phyloP scores from a whole-genome alignment of 148 eudicot species.

The Nepenthes gracilis region DNA sequence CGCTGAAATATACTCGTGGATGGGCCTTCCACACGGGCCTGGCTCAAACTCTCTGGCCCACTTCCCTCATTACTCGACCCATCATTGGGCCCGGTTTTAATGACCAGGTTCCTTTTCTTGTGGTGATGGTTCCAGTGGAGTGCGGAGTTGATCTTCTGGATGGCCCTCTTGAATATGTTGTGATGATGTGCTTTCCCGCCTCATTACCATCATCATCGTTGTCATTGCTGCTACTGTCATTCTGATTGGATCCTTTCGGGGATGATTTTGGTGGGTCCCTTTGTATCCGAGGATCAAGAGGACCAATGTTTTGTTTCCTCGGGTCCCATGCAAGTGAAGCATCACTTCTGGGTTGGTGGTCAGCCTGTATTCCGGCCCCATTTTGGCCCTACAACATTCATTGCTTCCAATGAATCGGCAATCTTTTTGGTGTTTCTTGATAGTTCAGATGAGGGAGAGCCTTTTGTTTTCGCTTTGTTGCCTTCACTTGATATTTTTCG shows the following conservation, averaged over 20 bases:
- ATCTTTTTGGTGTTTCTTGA: conserved; percentile 21
- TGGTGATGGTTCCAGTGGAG: conserved; percentile 30
- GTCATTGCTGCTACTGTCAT: conserved; percentile 31
- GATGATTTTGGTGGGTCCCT: not conserved
- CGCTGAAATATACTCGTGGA: conserved; percentile 46
- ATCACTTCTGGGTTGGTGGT: conserved; percentile 67
- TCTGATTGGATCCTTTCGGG: conserved; percentile 10
- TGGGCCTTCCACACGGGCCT: conserved; percentile 22
- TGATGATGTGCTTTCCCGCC: conserved; percentile 17
- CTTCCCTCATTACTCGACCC: conserved; percentile 26
- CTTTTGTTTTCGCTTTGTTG: conserved; percentile 19
- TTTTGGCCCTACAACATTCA: conserved; percentile 57
- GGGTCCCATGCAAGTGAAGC: conserved; percentile 70
- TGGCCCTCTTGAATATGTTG: conserved; percentile 37
- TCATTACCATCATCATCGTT: conserved; percentile 24
- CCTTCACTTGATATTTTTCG: not conserved
- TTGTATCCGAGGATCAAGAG: conserved; percentile 21
- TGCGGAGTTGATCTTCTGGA: conserved; percentile 36
- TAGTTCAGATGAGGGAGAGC: conserved; percentile 5
- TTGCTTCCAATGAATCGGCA: conserved; percentile 40
- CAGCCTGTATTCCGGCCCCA: conserved; percentile 71
- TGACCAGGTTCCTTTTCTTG: conserved; percentile 18
- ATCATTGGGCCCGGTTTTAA: conserved; percentile 12
- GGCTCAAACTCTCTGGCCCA: conserved; percentile 28
- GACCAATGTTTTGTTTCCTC: conserved; percentile 50